Base-by-base conservation (phyloP, 352 stramenopile genomes). In the Phytophthora rubi region DNA sequence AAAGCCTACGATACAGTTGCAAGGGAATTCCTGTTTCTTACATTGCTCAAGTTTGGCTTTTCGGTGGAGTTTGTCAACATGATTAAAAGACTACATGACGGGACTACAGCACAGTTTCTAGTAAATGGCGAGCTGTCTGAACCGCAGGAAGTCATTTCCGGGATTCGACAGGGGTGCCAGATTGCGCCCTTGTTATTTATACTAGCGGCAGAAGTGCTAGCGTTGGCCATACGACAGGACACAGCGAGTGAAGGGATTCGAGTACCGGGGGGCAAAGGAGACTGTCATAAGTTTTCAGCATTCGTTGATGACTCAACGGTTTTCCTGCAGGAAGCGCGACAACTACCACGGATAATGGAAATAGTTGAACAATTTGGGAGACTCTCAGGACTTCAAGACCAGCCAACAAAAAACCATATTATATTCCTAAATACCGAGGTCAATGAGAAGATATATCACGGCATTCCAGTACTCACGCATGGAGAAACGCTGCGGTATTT, bases 301-400 rank as follows among this genome's bases (percentile, higher is more conserved):
- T 62, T 62, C 42, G 56, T 62, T 0, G 42, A 62, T 33, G 56
- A 62, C 44, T 62, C 28, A 3, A 62, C 42, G 2, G n/a, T 62
- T 2, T 62, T 62, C 28, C 16, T 62, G 2, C 10, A 23, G 1
- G 5, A 49, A 18, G 53, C 53, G 5, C n/a, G 13, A 4, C 16
- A 49, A 9, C 7, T 59, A 8, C 28, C 32, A 4, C 2, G 32
- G 21, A 18, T 18, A 1, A 18, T 59, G 15, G 0, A 48, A 47
- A 28, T 59, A 1, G 53, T 59, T 9, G 6, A 32, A 18, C 8
- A 13, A 16, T 59, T 59, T 18, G 33, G 53, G 6, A 6, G 12
- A 9, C 15, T 48, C 3, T 59, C 53, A 6, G 32, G 53, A 4
- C n/a, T 49, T 1, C 53, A 48, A 3, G 32, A 49, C 6, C 32